These are phyloP conservation scores for Pulveroboletus ravenelii DNA, from an alignment of 768 basidiomycete genomes.

Conservation along the genomic window DNA sequence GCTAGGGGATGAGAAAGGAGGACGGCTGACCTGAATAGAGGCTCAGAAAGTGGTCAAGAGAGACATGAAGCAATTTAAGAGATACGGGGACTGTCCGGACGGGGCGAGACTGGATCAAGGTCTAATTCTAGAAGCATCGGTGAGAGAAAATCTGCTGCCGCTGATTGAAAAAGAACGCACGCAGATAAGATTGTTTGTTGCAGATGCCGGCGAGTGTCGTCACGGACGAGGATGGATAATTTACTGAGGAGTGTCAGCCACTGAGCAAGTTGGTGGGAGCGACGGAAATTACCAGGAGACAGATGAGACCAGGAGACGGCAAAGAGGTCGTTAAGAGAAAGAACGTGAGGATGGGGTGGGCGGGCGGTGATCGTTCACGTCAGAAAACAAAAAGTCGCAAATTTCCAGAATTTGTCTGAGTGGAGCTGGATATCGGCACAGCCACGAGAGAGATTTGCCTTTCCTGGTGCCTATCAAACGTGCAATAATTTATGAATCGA, in stretches of 20 bases:
- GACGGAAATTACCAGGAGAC: constrained; percentile 2
- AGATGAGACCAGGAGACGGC: not conserved
- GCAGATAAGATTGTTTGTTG: not conserved
- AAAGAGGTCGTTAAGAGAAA: constrained; percentile 14
- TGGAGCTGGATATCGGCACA: constrained; percentile 17
- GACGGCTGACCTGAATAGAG: constrained; percentile 4
- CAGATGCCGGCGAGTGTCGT: constrained; percentile 4
- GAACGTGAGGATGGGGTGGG: constrained; percentile 3
- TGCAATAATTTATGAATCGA: not conserved
- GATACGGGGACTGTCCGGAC: not conserved
- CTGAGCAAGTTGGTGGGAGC: not conserved
- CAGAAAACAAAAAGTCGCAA: constrained; percentile 13
- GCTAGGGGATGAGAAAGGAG: not conserved
- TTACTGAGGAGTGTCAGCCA: constrained; percentile 19
- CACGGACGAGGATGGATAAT: constrained; percentile 8
- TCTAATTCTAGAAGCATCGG: constrained; percentile 9
- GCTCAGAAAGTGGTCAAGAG: constrained; percentile 14
- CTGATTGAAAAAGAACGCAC: constrained; percentile 9
- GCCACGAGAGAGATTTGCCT: constrained; percentile 20
- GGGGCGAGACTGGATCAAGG: constrained; percentile 4
- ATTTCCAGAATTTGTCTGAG: constrained; percentile 22
- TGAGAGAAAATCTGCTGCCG: constrained; percentile 8
- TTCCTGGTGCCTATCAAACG: not conserved
- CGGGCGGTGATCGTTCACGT: constrained; percentile 12
- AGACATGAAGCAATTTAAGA: constrained; percentile 15